phyloP scores from a whole-genome alignment of 805 yeast genomes.

The Sugiyamaella mastotermitis region DNA sequence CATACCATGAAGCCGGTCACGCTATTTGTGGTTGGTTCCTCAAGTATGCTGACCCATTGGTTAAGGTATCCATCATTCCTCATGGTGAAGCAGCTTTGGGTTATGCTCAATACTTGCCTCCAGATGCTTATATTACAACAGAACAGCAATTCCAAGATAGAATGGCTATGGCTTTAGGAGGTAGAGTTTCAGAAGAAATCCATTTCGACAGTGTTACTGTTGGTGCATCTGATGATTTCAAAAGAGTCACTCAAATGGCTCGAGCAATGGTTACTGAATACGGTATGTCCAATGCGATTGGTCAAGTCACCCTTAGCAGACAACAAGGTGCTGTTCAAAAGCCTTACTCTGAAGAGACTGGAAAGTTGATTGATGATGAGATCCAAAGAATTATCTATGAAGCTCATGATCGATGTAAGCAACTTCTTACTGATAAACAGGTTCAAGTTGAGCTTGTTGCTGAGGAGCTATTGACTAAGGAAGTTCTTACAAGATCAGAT shows the following conservation, averaged over 20 bases:
- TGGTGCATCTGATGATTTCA: constrained; percentile 91
- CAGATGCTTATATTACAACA: constrained; percentile 74
- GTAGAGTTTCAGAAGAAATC: constrained; percentile 85
- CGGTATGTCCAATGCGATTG: constrained; percentile 83
- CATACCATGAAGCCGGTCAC: constrained; percentile 96
- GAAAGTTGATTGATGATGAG: constrained; percentile 60
- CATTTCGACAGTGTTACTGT: constrained; percentile 83
- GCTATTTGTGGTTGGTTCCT: constrained; percentile 94
- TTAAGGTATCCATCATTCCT: constrained; percentile 91
- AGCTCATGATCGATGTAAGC: constrained; percentile 55
- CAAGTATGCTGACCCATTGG: constrained; percentile 80
- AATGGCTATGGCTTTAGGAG: constrained; percentile 93
- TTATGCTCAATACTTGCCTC: constrained; percentile 92
- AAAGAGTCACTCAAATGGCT: constrained; percentile 85
- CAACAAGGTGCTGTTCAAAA: constrained; percentile 36
- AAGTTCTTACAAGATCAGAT: constrained; percentile 76
- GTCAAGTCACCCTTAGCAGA: constrained; percentile 51
- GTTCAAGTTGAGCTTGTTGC: constrained; percentile 67
- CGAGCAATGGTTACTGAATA: constrained; percentile 80
- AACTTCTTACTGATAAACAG: constrained; percentile 51
- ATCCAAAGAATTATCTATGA: constrained; percentile 61
- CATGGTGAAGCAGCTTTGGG: constrained; percentile 94
- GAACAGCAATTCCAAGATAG: constrained; percentile 72
- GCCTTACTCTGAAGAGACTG: constrained; percentile 71
- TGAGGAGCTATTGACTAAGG: constrained; percentile 62